Evolutionary conservation across 371 early-diverging fungal species (phyloP).

Genomic region (Saksenaea vasiformis): DNA sequence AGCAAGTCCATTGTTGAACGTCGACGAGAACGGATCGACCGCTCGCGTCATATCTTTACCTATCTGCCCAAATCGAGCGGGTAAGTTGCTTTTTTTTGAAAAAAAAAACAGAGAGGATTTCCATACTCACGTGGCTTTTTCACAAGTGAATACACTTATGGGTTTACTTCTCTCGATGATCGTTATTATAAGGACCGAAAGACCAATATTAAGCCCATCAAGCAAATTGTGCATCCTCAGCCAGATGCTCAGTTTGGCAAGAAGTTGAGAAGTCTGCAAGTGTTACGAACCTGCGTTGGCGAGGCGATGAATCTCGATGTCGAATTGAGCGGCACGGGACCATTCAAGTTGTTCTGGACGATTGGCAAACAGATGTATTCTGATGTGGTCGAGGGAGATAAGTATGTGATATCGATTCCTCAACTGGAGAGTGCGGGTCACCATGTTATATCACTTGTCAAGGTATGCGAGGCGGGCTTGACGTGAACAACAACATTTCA

Average conservation of each 20-base stretch:
- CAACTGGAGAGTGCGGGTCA: conserved; percentile 38
- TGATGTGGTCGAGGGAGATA: conserved; percentile 27
- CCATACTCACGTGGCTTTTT: neutral
- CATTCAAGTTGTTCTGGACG: conserved; percentile 40
- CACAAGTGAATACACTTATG: conserved; percentile 47
- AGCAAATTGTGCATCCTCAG: conserved; percentile 53
- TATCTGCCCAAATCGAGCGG: conserved; percentile 46
- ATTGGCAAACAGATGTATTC: conserved; percentile 30
- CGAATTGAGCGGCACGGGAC: conserved; percentile 43
- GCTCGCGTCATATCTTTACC: conserved; percentile 43
- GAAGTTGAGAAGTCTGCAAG: conserved; percentile 1
- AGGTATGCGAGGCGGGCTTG: conserved; percentile 17
- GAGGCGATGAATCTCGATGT: conserved; percentile 39
- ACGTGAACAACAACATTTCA: neutral
- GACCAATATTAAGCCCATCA: conserved; percentile 26
- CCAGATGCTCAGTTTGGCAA: conserved; percentile 49
- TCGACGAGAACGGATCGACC: conserved; percentile 33
- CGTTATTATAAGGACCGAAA: conserved; percentile 40
- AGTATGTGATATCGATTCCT: conserved; percentile 37
- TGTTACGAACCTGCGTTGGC: conserved; percentile 44
- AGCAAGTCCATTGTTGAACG: conserved; percentile 27
- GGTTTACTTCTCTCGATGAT: conserved; percentile 40
- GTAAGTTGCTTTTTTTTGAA: too few relatives aligned
- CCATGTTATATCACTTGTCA: conserved; percentile 44
- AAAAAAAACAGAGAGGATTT: neutral